Conservation (phyloP, 108 stramenopile species). For the Skeletonema marinoi region DNA sequence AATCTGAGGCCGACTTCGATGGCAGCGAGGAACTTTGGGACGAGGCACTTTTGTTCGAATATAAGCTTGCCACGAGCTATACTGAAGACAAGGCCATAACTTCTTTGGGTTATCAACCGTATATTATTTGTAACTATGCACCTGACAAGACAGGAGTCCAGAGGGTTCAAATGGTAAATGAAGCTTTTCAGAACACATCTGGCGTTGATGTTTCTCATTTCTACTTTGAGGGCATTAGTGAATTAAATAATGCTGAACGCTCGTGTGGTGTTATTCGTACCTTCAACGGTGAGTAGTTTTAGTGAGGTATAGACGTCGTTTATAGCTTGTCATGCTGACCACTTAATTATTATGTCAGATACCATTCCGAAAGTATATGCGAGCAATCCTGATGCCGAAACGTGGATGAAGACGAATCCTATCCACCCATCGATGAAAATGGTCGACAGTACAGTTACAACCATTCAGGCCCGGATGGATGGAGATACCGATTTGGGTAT, state of each 20-base stretch:
- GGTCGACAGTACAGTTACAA: slow-evolving; percentile 16
- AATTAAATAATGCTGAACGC: neutral
- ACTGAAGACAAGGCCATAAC: neutral
- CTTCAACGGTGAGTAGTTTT: neutral
- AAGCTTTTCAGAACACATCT: slow-evolving; percentile 13
- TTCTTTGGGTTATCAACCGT: slow-evolving; percentile 20
- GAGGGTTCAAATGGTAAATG: neutral
- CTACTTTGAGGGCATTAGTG: neutral
- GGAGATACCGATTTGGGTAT: slow-evolving; percentile 3
- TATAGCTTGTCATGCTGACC: too few species aligned
- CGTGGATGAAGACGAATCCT: slow-evolving; percentile 19
- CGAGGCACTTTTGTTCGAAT: slow-evolving; percentile 23
- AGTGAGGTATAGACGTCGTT: too few species aligned
- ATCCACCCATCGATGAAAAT: slow-evolving; percentile 35
- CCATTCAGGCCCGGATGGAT: slow-evolving; percentile 6
- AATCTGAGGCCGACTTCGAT: slow-evolving; percentile 25
- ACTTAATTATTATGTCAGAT: neutral
- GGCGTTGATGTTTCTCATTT: slow-evolving; percentile 11
- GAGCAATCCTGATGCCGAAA: slow-evolving; percentile 12
- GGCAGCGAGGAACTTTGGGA: slow-evolving; percentile 25
- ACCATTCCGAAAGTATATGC: slow-evolving; percentile 21
- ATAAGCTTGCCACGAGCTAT: neutral
- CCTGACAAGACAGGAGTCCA: slow-evolving; percentile 9
- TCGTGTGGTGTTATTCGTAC: slow-evolving; percentile 20
- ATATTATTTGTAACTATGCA: slow-evolving; percentile 18